Evolutionary conservation across 139 green algal species (phyloP), one percentile per base, ranked within the genome.

Genomic region (Auxenochlorella pyrenoidosa): DNA sequence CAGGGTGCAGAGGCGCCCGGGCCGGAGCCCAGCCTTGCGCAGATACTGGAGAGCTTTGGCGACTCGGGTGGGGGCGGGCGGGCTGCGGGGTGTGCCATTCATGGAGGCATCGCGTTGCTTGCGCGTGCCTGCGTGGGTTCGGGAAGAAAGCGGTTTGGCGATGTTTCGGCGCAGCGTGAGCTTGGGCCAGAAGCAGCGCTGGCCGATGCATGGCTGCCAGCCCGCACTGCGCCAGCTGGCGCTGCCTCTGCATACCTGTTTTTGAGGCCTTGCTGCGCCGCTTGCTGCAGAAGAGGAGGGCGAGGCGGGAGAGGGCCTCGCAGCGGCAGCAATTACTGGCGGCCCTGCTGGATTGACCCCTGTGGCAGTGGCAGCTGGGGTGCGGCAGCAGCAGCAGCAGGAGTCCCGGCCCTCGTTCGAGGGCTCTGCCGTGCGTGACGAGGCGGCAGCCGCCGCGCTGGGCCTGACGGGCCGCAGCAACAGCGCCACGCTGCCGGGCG

Each of bases 61-160:
- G 79, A 84, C n/a, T 72, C 78, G 30, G 78, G 78, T 83, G 78
- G 15, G 75, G n/a, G n/a, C n/a, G n/a, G n/a, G n/a, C n/a, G n/a
- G n/a, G n/a, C n/a, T n/a, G n/a, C n/a, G n/a, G n/a, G n/a, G n/a
- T n/a, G n/a, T n/a, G n/a, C n/a, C n/a, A n/a, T n/a, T n/a, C n/a
- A n/a, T n/a, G n/a, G n/a, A n/a, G n/a, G n/a, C n/a, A n/a, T n/a
- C n/a, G n/a, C 10, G 72, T 30, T 54, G 47, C 47, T 54, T 6
- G 6, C 47, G 47, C 47, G 10, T 54, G 47, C 47, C 47, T 51
- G 72, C 16, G 13, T 58, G 72, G 36, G n/a, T n/a, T n/a, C n/a
- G n/a, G n/a, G n/a, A n/a, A n/a, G n/a, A n/a, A n/a, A n/a, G n/a
- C n/a, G n/a, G n/a, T n/a, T n/a, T n/a, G n/a, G n/a, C n/a, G n/a